phyloP scores from a whole-genome alignment of 129 eudicot species.

The sunflower (Helianthus annuus) region HanXRQr2.0-SUNRISE NC_035447.2:2136009-2136508 shows the following conservation, averaged over 20 bases:
- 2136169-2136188: slow-evolving; percentile 85
- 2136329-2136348: neutral
- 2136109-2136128: slow-evolving; percentile 46
- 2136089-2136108: slow-evolving; percentile 52
- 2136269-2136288: too few species aligned
- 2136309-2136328: neutral
- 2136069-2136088: slow-evolving; percentile 57
- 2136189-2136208: slow-evolving; percentile 50
- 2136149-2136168: slow-evolving; percentile 91
- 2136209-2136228: slow-evolving; percentile 52
- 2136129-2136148: slow-evolving; percentile 65
- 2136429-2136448: neutral
- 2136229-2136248: slow-evolving; percentile 56
- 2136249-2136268: neutral
- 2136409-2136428: neutral
- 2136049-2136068: slow-evolving; percentile 83
- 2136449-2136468: neutral
- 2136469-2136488: neutral
- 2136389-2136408: neutral
- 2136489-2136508: neutral
- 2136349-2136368: neutral
- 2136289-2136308: neutral
- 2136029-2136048: slow-evolving; percentile 80
- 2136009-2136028: slow-evolving; percentile 81
- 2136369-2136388: neutral